phyloP scores from a whole-genome alignment of 345 rosid species.

The Eucalyptus leucophloia region DNA sequence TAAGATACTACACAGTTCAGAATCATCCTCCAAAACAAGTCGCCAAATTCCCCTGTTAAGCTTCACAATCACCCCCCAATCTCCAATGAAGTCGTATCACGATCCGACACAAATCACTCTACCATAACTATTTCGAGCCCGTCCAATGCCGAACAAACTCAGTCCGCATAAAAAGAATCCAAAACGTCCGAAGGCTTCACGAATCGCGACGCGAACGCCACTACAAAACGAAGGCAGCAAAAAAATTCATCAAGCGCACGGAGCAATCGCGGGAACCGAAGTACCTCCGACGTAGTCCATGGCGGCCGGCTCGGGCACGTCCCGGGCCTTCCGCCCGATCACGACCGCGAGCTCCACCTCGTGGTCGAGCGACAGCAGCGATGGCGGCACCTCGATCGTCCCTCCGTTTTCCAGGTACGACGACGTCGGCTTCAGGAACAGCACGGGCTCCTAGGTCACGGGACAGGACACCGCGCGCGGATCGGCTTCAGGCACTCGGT shows the following conservation, averaged over 20 bases:
- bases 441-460: conserved; percentile 52
- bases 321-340: conserved; percentile 65
- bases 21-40: neutral
- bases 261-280: neutral
- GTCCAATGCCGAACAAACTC: neutral
- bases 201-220: neutral
- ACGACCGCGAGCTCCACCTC: conserved; percentile 96
- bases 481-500: neutral
- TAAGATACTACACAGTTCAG: neutral
- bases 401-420: conserved; percentile 84
- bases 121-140: neutral
- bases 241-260: neutral
- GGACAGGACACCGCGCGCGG: neutral
- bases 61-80: neutral
- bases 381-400: conserved; percentile 80
- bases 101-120: neutral
- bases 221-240: neutral
- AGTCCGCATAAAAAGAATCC: neutral
- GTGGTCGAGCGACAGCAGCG: conserved; percentile 63
- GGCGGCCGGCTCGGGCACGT: conserved; percentile 65
- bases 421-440: conserved; percentile 91
- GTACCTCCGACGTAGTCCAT: conserved; percentile 86
- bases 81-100: neutral
- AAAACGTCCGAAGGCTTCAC: neutral
- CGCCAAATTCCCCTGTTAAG: neutral